Base-by-base conservation (phyloP, 108 stramenopile genomes). In the Skeletonema menzelii region DNA sequence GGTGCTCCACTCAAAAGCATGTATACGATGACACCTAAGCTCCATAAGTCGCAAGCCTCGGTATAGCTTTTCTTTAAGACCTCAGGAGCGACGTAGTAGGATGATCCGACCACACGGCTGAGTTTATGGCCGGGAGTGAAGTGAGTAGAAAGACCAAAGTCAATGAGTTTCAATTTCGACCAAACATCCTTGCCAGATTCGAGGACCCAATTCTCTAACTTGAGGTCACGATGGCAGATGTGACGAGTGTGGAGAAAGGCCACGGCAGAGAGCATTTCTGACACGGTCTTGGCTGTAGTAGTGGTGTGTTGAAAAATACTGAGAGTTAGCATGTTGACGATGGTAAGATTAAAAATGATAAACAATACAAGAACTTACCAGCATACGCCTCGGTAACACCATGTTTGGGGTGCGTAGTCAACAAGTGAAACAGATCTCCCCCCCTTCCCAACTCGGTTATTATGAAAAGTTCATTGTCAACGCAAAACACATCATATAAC, bases 51-150 rank as follows among this genome's bases (percentile, higher is more conserved):
- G 67, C 98, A 99, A 8, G 92, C 90, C 67, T 93, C 89, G 17
- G 96, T 97, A 87, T 99, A 99, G 20, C 90, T 93, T 65, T 97
- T 97, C 84, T 95, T 95, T 55, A 99, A 70, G 24, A 98, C 97
- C 85, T 99, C 98, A 7, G 99, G 99, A 14, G 97, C 97, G 22
- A 98, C 96, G 63, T 96, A 97, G 85, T 98, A 98, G 11, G 94
- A 88, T 15, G 96, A 96, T 27, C 98, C 98, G 8, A 97, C 96
- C 8, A 95, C 95, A 60, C 94, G 89, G 59, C 86, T 89, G 26
- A 95, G 78, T 65, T 91, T 71, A 74, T 95, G 91, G 28, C 94
- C 91, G 22, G 88, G 87, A 30, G 86, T 86, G 77, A 90, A 96
- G 79, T 96, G 95, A 10, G 92, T 94, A 0, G 80, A 82, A 28